Conservation (phyloP, 148 eudicot species). For the Camellia japonica region DNA sequence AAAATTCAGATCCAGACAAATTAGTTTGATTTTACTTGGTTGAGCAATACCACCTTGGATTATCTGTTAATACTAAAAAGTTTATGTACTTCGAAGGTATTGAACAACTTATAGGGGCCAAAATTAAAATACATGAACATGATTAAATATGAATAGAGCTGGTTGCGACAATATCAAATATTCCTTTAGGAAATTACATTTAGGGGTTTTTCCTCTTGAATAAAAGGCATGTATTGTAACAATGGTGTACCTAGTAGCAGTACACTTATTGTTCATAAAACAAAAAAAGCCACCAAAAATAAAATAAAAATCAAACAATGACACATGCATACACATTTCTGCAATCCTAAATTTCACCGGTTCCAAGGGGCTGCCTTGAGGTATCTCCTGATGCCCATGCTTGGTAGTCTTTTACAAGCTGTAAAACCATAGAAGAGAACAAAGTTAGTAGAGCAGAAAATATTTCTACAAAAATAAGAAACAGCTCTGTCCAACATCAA, state of each 20-base stretch:
- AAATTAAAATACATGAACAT: not conserved
- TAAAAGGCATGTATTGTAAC: not conserved
- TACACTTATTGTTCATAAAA: not conserved
- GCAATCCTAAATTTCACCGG: conserved; percentile 60
- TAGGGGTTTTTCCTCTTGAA: not conserved
- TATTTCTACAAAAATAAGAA: too few relatives aligned
- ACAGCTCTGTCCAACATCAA: not conserved
- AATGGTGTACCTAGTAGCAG: not conserved
- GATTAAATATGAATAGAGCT: not conserved
- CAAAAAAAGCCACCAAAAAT: not conserved
- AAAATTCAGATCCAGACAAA: too few relatives aligned
- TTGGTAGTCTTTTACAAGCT: conserved; percentile 83
- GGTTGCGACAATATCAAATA: not conserved
- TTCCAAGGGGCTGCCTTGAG: conserved; percentile 71
- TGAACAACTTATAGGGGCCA: not conserved
- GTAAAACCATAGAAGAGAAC: conserved; percentile 15
- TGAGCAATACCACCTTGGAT: not conserved
- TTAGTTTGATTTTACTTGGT: not conserved
- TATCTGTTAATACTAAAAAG: not conserved
- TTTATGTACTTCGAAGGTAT: not conserved
- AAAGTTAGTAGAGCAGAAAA: not conserved
- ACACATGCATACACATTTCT: not conserved
- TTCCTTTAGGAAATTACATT: not conserved
- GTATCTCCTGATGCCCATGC: conserved; percentile 90
- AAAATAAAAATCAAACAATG: not conserved